These are phyloP conservation scores for Purpureocillium lavendulum DNA, from an alignment of 2,329 filamentous ascomycete genomes.

Conservation along the genomic window DNA sequence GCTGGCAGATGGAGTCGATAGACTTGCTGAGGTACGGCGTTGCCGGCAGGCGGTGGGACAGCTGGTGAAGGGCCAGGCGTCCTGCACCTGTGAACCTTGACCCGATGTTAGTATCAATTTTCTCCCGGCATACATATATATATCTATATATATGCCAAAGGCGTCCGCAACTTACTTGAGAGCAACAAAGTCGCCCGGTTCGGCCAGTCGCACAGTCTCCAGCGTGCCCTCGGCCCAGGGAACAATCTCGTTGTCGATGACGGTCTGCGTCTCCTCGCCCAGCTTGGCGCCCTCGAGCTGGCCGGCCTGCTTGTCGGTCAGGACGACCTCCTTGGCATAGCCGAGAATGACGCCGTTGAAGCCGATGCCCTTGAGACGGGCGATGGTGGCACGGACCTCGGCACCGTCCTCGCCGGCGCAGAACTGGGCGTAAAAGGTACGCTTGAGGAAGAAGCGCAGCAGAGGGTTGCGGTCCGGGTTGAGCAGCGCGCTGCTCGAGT, in stretches of 20 bases:
- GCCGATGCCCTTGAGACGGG: slow-evolving; percentile 61
- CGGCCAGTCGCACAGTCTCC: slow-evolving; percentile 62
- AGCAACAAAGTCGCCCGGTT: slow-evolving; percentile 53
- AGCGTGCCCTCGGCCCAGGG: slow-evolving; percentile 69
- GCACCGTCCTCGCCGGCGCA: slow-evolving; percentile 69
- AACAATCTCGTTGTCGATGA: slow-evolving; percentile 51
- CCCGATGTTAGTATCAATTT: background rate
- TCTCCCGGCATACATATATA: background rate
- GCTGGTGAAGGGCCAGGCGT: slow-evolving; percentile 56
- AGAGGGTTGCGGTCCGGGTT: slow-evolving; percentile 69
- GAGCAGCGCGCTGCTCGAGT: slow-evolving; percentile 57
- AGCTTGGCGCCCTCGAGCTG: slow-evolving; percentile 35
- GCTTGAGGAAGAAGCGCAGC: slow-evolving; percentile 62
- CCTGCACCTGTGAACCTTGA: slow-evolving; percentile 73
- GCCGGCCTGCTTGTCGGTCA: slow-evolving; percentile 45
- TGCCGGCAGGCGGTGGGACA: slow-evolving; percentile 55
- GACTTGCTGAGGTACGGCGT: slow-evolving; percentile 56
- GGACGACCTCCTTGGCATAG: slow-evolving; percentile 75
- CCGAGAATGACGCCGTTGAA: slow-evolving; percentile 78
- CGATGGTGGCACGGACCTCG: slow-evolving; percentile 61
- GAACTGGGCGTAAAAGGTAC: slow-evolving; percentile 86
- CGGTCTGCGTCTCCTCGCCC: slow-evolving; percentile 37
- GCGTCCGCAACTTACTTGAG: slow-evolving; percentile 42
- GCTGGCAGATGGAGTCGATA: slow-evolving; percentile 66
- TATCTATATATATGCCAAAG: too few relatives aligned